Conservation (phyloP, 176 grass and related monocot genomes). For the Saccharum officinarum region DNA sequence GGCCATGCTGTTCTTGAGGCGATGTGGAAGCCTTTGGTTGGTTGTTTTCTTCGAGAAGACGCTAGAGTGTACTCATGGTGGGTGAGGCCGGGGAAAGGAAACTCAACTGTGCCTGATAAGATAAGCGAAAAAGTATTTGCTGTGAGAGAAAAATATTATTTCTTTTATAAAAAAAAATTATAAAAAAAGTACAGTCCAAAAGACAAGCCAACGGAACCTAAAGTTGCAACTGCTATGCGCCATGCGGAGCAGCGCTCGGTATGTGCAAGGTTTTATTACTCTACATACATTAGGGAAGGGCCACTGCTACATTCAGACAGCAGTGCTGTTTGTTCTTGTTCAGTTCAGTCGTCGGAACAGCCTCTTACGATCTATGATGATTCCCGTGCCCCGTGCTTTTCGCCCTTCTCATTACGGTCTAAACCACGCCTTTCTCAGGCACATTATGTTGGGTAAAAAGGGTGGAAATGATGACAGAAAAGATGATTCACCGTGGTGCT, state of each 20-base stretch:
- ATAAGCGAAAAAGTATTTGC: too few relatives aligned
- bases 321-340: neutral
- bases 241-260: constrained; percentile 12
- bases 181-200: too few relatives aligned
- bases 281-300: constrained; percentile 16
- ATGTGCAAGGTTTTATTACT: constrained; percentile 38
- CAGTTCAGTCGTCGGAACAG: neutral
- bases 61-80: neutral
- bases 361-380: neutral
- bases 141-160: too few relatives aligned
- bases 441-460: constrained; percentile 38
- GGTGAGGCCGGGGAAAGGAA: neutral
- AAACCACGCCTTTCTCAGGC: constrained; percentile 22
- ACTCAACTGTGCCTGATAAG: too few relatives aligned
- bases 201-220: too few relatives aligned
- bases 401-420: neutral
- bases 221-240: constrained; percentile 43
- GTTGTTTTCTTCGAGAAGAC: neutral
- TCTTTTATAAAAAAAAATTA: too few relatives aligned
- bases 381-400: neutral
- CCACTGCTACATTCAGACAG: neutral
- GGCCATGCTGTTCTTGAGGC: neutral
- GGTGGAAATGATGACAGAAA: constrained; percentile 35
- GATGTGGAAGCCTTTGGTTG: neutral
- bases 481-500: neutral